Percentiles rank a stretch among this genome's conserved stretches.
phyloP scores from a whole-genome alignment of 768 basidiomycete species.

The Tricholoma hemisulphureum region DNA sequence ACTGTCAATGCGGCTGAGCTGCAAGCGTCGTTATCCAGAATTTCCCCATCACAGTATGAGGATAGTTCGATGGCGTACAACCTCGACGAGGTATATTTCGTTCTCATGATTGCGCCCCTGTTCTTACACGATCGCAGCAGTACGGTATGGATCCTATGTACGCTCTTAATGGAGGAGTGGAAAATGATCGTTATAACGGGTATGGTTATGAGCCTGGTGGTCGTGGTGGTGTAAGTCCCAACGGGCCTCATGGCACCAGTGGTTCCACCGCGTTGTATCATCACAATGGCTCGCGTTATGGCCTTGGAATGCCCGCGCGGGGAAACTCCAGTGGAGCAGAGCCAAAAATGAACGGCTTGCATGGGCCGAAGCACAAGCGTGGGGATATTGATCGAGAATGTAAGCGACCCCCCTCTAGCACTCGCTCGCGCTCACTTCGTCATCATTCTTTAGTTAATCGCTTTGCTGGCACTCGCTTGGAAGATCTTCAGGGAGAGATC shows the following conservation, averaged over 20 bases:
- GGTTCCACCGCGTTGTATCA: slow-evolving; percentile 80
- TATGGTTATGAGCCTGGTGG: slow-evolving; percentile 55
- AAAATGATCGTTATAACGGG: slow-evolving; percentile 51
- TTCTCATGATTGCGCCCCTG: background rate
- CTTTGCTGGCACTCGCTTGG: slow-evolving; percentile 92
- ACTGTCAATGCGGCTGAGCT: slow-evolving; percentile 54
- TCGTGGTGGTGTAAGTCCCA: slow-evolving; percentile 31
- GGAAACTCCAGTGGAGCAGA: slow-evolving; percentile 49
- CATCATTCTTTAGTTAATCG: slow-evolving; percentile 70
- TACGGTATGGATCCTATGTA: slow-evolving; percentile 61
- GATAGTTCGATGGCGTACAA: slow-evolving; percentile 53
- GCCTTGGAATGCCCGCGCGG: slow-evolving; percentile 59
- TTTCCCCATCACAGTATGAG: slow-evolving; percentile 60
- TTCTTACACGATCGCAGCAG: slow-evolving; percentile 33
- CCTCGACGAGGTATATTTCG: slow-evolving; percentile 55
- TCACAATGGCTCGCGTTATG: slow-evolving; percentile 76
- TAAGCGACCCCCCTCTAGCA: slow-evolving; percentile 25
- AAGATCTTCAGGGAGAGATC: slow-evolving; percentile 95
- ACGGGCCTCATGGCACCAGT: slow-evolving; percentile 32
- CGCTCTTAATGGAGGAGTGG: slow-evolving; percentile 47
- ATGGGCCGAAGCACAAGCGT: slow-evolving; percentile 92
- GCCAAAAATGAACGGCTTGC: slow-evolving; percentile 84
- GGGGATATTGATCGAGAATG: slow-evolving; percentile 90
- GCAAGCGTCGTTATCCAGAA: slow-evolving; percentile 70
- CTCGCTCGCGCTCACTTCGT: background rate